Base-by-base conservation (phyloP, 768 basidiomycete species). In the Russula brevipes region DNA sequence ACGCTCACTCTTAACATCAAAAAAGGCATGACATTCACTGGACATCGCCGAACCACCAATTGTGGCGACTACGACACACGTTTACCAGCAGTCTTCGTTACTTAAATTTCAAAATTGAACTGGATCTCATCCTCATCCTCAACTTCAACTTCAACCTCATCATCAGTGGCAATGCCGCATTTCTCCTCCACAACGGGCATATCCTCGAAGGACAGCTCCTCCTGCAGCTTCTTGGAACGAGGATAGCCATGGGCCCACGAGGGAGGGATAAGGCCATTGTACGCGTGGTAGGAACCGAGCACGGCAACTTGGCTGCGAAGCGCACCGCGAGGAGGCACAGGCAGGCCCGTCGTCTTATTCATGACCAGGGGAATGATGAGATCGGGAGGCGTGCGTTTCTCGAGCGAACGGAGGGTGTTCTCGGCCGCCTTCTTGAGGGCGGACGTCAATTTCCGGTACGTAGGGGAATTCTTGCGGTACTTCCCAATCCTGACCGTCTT, bases 281-380 rank as follows among this genome's bases (percentile, higher is more conserved):
- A 62, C 33, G 56, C 39, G 19, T 53, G 33, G 38, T 39, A 24
- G 42, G 19, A 14, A 31, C 54, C 50, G n/a, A 57, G 45, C 24
- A 45, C 61, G 16, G 64, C 54, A 7, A 49, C 39, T 49, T 63
- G 52, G 39, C 61, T 63, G 11, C 61, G 51, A 30, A 63, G 50
- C 38, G 54, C 59, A 16, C 64, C 59, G 19, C 47, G 47, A 12
- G 54, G 42, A 4, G 35, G 38, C 0, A 39, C 33, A 7, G 63
- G 63, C 47, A 44, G 19, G 2, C 58, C 63, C 2, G 58, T 59
- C 31, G 6, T 35, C 35, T 47, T 61, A n/a, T 65, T 56, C 35
- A 57, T 53, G 1, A n/a, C 6, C n/a, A 56, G 10, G 4, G 52
- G 57, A 7, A 64, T 38, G 10, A 55, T 17, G n/a, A 44, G 36